Percentiles rank a stretch among this genome's conserved stretches.
Evolutionary conservation across 2,329 filamentous ascomycete genomes (phyloP).

Genomic region (Aspergillus luchuensis): DNA sequence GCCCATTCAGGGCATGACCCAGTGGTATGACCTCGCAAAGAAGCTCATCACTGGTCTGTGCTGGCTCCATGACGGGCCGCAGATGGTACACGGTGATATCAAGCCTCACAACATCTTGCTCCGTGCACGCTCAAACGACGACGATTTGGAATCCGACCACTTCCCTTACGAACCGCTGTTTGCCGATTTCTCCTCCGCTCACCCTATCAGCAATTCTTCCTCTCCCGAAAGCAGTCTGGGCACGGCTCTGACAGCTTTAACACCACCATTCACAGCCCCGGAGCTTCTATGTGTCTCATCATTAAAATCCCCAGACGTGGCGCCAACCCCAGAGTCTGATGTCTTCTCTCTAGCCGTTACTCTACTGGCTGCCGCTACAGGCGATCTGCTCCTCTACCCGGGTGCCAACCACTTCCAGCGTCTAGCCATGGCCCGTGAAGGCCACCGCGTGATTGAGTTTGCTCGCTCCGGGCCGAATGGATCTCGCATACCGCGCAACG

Average conservation of each 20-base stretch:
- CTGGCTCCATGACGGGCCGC: conserved; percentile 46
- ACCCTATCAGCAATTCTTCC: conserved; percentile 19
- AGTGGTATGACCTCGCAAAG: conserved; percentile 45
- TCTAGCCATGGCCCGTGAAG: conserved; percentile 47
- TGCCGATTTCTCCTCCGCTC: conserved; percentile 49
- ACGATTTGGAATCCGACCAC: conserved; percentile 11
- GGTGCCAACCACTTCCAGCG: conserved; percentile 43
- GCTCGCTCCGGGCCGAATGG: conserved; percentile 41
- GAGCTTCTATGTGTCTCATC: conserved; percentile 45
- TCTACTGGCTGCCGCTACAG: conserved; percentile 48
- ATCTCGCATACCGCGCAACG: conserved; percentile 42
- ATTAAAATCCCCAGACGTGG: conserved; percentile 35
- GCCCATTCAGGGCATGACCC: conserved; percentile 43
- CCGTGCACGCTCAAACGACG: conserved; percentile 22
- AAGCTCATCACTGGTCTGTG: conserved; percentile 44
- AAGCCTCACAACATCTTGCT: conserved; percentile 52
- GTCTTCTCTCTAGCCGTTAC: conserved; percentile 51
- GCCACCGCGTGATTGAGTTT: conserved; percentile 46
- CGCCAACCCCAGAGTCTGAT: conserved; percentile 45
- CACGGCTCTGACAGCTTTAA: conserved; percentile 43
- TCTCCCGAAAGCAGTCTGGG: conserved; percentile 20
- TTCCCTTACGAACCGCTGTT: conserved; percentile 47
- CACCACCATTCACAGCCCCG: conserved; percentile 49
- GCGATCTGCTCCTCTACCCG: conserved; percentile 47
- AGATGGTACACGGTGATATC: conserved; percentile 52